A percentile compares a stretch with the other conserved stretches of the same genome.
These are phyloP conservation scores for Dryas alaskensis DNA, from an alignment of 306 rosid species.

Conservation along the genomic window DNA sequence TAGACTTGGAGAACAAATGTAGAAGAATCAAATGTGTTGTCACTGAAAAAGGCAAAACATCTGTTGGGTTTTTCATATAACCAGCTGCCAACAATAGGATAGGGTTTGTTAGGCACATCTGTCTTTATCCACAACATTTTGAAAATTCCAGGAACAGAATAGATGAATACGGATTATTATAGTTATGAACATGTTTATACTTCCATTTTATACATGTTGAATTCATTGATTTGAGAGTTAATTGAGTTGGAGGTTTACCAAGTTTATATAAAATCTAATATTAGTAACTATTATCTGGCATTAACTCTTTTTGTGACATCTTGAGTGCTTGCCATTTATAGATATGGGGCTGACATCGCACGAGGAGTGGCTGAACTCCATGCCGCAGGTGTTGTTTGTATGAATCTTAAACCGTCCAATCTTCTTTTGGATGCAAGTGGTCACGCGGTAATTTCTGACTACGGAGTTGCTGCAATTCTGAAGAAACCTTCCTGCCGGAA, in stretches of 20 bases:
- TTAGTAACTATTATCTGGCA: slow-evolving; percentile 8
- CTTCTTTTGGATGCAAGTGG: slow-evolving; percentile 88
- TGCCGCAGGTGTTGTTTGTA: slow-evolving; percentile 94
- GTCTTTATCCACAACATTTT: not conserved
- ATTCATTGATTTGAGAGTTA: not conserved
- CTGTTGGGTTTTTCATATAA: not conserved
- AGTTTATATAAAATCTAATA: not conserved
- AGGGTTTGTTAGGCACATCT: not conserved
- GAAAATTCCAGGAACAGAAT: not conserved
- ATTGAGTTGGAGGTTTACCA: not conserved
- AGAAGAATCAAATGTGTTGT: not conserved
- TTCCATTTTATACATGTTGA: not conserved
- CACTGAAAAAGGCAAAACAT: not conserved
- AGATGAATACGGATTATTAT: not conserved
- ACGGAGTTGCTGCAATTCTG: slow-evolving; percentile 90
- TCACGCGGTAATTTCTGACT: slow-evolving; percentile 92
- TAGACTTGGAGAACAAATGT: not conserved
- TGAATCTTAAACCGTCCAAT: slow-evolving; percentile 97
- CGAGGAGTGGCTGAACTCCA: slow-evolving; percentile 98
- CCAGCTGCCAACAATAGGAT: not conserved
- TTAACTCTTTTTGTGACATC: slow-evolving; percentile 24
- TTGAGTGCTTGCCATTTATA: slow-evolving; percentile 40
- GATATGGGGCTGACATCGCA: slow-evolving; percentile 96
- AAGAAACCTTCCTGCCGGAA: slow-evolving; percentile 90
- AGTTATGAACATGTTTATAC: not conserved